Evolutionary conservation across 495 filamentous ascomycete genomes (phyloP).

Genomic region (Annulohypoxylon maeteangense): DNA sequence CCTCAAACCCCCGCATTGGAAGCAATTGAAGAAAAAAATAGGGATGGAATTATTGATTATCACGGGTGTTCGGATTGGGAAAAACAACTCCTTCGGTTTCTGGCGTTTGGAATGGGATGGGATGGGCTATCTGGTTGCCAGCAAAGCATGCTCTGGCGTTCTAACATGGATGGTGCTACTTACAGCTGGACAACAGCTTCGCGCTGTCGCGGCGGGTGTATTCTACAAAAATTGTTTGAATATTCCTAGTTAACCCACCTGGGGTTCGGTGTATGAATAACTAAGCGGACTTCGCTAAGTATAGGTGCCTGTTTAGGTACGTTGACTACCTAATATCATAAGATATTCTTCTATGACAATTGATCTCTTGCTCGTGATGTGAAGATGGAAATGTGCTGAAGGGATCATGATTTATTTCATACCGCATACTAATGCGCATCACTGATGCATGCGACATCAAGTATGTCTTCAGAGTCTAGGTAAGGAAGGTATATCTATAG

Average conservation of each 20-base stretch:
- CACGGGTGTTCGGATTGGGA: not conserved
- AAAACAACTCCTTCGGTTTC: not conserved
- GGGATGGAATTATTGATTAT: not conserved
- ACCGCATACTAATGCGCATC: too few relatives aligned
- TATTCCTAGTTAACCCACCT: too few relatives aligned
- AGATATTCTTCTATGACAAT: not conserved
- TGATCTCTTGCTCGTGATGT: not conserved
- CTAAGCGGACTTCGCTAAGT: not conserved
- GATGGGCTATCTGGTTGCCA: not conserved
- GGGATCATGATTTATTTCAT: too few relatives aligned
- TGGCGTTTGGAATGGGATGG: slow-evolving; percentile 8
- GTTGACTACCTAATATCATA: not conserved
- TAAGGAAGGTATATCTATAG: too few relatives aligned
- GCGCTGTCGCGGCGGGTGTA: not conserved
- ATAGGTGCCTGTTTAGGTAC: not conserved
- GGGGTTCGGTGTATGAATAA: too few relatives aligned
- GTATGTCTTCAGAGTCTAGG: too few relatives aligned
- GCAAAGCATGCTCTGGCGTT: not conserved
- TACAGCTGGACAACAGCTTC: not conserved
- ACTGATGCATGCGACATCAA: too few relatives aligned
- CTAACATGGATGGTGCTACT: not conserved
- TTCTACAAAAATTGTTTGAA: not conserved
- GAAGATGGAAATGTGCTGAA: not conserved
- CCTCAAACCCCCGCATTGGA: not conserved
- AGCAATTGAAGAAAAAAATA: not conserved